These are phyloP conservation scores for Myriosclerotinia curreyana DNA, from an alignment of 2,329 filamentous ascomycete species.

Conservation along the genomic window DNA sequence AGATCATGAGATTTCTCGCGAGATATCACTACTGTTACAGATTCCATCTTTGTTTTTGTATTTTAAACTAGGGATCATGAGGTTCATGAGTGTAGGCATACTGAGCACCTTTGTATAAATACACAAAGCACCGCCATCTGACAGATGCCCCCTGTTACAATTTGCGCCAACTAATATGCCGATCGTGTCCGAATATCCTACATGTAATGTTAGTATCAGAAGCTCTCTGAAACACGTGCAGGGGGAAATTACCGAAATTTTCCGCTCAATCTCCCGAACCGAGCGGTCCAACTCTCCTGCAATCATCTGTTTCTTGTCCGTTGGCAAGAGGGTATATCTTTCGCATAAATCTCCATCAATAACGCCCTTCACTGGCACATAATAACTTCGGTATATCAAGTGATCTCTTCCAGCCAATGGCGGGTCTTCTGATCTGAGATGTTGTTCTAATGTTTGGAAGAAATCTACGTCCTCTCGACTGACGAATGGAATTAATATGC, in stretches of 20 bases:
- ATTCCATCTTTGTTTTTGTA: slow-evolving; percentile 1
- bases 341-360: slow-evolving; percentile 98
- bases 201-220: slow-evolving; percentile 27
- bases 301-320: slow-evolving; percentile 93
- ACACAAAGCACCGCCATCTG: slow-evolving; percentile 63
- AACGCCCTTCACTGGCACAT: slow-evolving; percentile 91
- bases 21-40: not conserved
- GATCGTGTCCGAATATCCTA: slow-evolving; percentile 57
- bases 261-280: slow-evolving; percentile 89
- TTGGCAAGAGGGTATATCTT: slow-evolving; percentile 76
- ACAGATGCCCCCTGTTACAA: slow-evolving; percentile 41
- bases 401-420: slow-evolving; percentile 91
- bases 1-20: slow-evolving; percentile 23
- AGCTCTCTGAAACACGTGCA: not conserved
- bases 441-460: slow-evolving; percentile 90
- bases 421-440: slow-evolving; percentile 80
- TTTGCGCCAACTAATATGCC: slow-evolving; percentile 44
- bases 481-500: slow-evolving; percentile 87
- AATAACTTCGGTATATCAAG: slow-evolving; percentile 92
- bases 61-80: slow-evolving; percentile 1
- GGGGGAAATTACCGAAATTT: slow-evolving; percentile 64
- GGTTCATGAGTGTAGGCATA: not conserved
- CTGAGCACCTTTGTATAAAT: slow-evolving; percentile 54
- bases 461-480: slow-evolving; percentile 94
- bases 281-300: slow-evolving; percentile 88